Conservation (phyloP, 2,329 filamentous ascomycete genomes). For the Cordyceps fumosorosea region DNA sequence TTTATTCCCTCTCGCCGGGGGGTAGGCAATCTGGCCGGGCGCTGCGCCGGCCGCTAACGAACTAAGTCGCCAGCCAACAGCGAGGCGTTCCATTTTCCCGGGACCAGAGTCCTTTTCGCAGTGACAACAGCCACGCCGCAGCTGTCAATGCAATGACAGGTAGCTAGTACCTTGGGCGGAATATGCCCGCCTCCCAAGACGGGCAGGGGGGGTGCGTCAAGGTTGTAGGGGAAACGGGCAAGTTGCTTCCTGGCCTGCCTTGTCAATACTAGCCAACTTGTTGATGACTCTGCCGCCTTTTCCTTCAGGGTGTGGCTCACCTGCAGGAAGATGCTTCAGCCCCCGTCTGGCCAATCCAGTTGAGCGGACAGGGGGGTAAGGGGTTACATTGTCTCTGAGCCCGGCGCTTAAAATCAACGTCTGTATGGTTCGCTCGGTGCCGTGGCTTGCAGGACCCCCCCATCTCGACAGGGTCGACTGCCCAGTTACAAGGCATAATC, state of each 20-base stretch:
- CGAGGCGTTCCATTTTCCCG: conserved; percentile 1
- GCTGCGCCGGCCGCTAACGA: not conserved
- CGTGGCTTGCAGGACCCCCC: conserved; percentile 2
- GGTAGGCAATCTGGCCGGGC: too few relatives aligned
- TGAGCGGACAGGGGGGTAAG: not conserved
- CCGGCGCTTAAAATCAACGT: conserved; percentile 3
- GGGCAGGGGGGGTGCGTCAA: too few relatives aligned
- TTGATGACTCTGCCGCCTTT: too few relatives aligned
- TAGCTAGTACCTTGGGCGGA: not conserved
- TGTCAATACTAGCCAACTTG: too few relatives aligned
- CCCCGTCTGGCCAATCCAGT: not conserved
- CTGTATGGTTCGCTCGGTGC: not conserved
- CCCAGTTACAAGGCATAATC: not conserved
- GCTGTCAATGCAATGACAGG: not conserved
- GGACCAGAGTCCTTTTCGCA: not conserved
- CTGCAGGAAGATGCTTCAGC: too few relatives aligned
- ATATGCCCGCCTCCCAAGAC: not conserved
- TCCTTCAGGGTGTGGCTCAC: too few relatives aligned
- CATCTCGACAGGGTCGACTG: not conserved
- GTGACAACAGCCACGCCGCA: not conserved
- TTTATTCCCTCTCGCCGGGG: too few relatives aligned
- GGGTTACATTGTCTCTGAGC: not conserved
- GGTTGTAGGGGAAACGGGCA: too few relatives aligned
- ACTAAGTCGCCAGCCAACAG: not conserved
- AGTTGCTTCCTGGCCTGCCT: too few relatives aligned